Percentiles rank a stretch among this genome's conserved stretches.
Conservation (phyloP, 257 asterid species). For the Solanum pimpinellifolium region DNA sequence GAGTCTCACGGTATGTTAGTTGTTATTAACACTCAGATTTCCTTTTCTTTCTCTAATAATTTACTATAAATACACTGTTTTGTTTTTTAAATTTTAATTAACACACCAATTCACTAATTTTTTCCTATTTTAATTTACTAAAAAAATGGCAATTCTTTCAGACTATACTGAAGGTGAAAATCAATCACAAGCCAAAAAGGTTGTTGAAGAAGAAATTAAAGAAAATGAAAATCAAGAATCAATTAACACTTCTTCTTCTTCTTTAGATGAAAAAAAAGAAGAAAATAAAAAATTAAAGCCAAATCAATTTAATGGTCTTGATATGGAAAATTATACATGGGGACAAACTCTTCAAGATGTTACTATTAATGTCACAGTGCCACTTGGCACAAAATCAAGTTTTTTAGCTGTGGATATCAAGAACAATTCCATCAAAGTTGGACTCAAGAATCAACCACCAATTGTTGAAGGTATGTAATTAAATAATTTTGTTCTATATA, state of each 20-base stretch:
- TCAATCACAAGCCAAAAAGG: not conserved
- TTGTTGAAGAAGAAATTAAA: not conserved
- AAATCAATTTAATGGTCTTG: slow-evolving; percentile 63
- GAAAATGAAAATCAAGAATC: not conserved
- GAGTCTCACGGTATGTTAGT: not conserved
- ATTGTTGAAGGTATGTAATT: slow-evolving; percentile 12
- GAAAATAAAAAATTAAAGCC: slow-evolving; percentile 16
- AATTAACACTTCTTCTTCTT: not conserved
- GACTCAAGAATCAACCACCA: slow-evolving; percentile 32
- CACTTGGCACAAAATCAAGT: slow-evolving; percentile 34
- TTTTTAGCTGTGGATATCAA: slow-evolving; percentile 20
- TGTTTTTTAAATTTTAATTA: not conserved
- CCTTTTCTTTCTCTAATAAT: not conserved
- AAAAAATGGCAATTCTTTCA: not conserved
- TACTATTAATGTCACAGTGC: slow-evolving; percentile 49
- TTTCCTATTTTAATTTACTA: not conserved
- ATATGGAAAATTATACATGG: slow-evolving; percentile 78
- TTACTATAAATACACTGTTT: not conserved
- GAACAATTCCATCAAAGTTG: slow-evolving; percentile 27
- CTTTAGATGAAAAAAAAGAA: not conserved
- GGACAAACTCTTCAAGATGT: slow-evolving; percentile 69
- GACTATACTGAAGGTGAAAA: not conserved
- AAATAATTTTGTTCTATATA: not conserved
- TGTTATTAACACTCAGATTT: not conserved
- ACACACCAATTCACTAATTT: not conserved